Conservation (phyloP, 2,329 filamentous ascomycete species). For the Exophiala viscosa region DNA sequence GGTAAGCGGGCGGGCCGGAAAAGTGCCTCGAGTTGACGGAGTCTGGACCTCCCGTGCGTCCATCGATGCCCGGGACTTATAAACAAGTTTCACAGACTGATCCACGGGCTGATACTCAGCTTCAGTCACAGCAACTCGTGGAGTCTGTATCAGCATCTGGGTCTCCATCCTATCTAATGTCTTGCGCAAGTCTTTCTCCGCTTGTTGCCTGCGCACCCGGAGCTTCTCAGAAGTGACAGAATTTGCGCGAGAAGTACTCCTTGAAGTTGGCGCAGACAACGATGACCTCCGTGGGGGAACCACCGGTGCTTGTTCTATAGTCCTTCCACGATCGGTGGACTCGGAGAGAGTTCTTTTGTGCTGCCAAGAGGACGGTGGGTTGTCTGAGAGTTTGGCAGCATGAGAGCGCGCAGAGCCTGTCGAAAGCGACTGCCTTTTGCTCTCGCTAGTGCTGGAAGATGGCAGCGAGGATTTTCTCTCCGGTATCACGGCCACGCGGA, state of each 20-base stretch:
- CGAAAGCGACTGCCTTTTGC: constrained; percentile 39
- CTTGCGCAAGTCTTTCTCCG: constrained; percentile 26
- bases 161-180: constrained; percentile 30
- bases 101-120: neutral
- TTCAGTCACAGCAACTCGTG: constrained; percentile 8
- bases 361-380: constrained; percentile 33
- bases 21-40: constrained; percentile 1
- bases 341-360: constrained; percentile 42
- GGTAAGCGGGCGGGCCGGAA: neutral
- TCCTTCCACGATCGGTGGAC: constrained; percentile 33
- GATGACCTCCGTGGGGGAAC: constrained; percentile 44
- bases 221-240: constrained; percentile 45
- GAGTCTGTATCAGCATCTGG: constrained; percentile 18
- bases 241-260: constrained; percentile 42
- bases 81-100: too few relatives aligned
- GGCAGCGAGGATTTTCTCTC: constrained; percentile 45
- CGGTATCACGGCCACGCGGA: constrained; percentile 48
- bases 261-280: constrained; percentile 46
- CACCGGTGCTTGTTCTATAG: constrained; percentile 31
- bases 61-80: too few relatives aligned
- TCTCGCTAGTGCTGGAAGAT: constrained; percentile 35
- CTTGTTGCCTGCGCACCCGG: constrained; percentile 29
- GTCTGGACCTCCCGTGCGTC: neutral
- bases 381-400: constrained; percentile 37
- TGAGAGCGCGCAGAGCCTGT: constrained; percentile 34